Conservation (phyloP, 495 filamentous ascomycete genomes). For the Penicillium maclennaniae region DNA sequence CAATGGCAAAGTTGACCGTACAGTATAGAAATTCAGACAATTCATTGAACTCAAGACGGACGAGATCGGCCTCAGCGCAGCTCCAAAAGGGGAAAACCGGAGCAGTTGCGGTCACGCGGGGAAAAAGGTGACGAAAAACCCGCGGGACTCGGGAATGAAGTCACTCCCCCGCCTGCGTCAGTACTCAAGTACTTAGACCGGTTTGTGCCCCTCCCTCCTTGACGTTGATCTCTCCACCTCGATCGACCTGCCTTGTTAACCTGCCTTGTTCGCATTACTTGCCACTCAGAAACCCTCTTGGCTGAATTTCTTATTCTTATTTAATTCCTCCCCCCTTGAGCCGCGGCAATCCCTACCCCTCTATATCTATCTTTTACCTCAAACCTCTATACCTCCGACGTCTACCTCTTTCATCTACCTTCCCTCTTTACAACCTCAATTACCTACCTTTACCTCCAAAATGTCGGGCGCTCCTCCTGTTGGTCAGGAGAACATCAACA, state of each 20-base stretch:
- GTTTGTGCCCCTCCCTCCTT: conserved; percentile 12
- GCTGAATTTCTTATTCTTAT: neutral
- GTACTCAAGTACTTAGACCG: conserved; percentile 22
- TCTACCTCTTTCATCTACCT: no score
- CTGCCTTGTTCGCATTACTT: conserved; percentile 5
- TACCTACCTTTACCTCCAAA: neutral
- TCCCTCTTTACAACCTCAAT: no score
- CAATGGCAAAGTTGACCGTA: neutral
- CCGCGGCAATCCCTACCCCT: neutral
- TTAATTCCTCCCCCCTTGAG: neutral
- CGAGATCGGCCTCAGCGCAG: neutral
- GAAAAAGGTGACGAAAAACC: conserved; percentile 24
- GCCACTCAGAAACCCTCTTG: neutral
- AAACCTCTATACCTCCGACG: no score
- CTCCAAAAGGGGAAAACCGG: conserved; percentile 16
- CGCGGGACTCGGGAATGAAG: conserved; percentile 10
- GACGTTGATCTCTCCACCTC: conserved; percentile 10
- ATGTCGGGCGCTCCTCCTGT: conserved; percentile 31
- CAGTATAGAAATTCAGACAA: no score
- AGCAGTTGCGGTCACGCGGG: conserved; percentile 20
- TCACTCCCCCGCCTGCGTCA: conserved; percentile 11
- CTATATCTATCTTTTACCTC: neutral
- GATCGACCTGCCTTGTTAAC: conserved; percentile 5
- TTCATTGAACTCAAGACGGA: neutral
- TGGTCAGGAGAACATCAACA: conserved; percentile 79